Evolutionary conservation across 768 basidiomycete genomes (phyloP).

Genomic region (Gloeophyllum trabeum): DNA sequence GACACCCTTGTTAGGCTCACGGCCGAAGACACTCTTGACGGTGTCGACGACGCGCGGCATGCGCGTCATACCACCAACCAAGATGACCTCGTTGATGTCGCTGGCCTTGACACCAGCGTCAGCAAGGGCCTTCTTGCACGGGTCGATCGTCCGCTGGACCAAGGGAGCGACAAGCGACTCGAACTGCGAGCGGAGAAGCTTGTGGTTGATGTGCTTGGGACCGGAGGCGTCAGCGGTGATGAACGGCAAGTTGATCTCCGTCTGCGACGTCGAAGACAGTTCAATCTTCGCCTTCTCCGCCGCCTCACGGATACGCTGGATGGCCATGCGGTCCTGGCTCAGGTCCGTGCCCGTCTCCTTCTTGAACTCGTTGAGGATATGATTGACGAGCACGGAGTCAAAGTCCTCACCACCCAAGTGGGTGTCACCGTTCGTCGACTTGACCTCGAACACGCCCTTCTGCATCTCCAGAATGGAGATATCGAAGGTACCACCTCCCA

Average conservation of each 20-base stretch:
- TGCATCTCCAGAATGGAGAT: conserved; percentile 99
- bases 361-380: conserved; percentile 88
- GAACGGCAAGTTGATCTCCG: conserved; percentile 96
- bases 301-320: conserved; percentile 98
- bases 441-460: conserved; percentile 99
- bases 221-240: conserved; percentile 94
- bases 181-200: conserved; percentile 82
- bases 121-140: conserved; percentile 92
- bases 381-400: conserved; percentile 79
- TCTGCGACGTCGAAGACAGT: conserved; percentile 87
- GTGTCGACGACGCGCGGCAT: conserved; percentile 95
- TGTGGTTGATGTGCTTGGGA: conserved; percentile 94
- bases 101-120: conserved; percentile 90
- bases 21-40: conserved; percentile 88
- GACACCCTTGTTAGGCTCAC: conserved; percentile 96
- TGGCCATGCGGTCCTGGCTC: conserved; percentile 83
- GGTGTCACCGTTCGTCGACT: conserved; percentile 98
- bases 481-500: conserved; percentile 98
- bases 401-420: conserved; percentile 97
- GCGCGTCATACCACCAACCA: conserved; percentile 97
- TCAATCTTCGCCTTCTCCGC: conserved; percentile 99
- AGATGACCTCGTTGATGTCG: conserved; percentile 93
- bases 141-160: conserved; percentile 84
- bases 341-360: conserved; percentile 82
- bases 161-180: conserved; percentile 77